These are phyloP conservation scores for Guadua angustifolia DNA, from an alignment of 176 grass and related monocot genomes.

Conservation along the genomic window DNA sequence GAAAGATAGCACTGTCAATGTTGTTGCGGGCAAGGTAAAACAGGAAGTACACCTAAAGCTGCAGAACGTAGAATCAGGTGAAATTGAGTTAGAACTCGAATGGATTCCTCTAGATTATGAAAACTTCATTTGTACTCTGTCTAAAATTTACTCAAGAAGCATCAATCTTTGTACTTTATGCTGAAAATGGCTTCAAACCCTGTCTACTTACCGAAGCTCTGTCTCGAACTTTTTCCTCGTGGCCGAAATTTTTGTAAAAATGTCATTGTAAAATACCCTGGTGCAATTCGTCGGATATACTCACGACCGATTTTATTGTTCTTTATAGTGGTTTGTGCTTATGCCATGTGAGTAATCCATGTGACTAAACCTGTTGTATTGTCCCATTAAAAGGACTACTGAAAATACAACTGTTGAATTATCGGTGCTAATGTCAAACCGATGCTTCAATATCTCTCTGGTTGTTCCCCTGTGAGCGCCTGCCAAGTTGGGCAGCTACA, in stretches of 20 bases:
- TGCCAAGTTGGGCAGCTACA: neutral
- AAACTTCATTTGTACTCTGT: neutral
- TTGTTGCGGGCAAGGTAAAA: constrained; percentile 73
- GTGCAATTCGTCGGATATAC: constrained; percentile 36
- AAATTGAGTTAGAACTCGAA: constrained; percentile 86
- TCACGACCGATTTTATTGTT: constrained; percentile 1
- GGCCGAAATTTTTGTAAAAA: constrained; percentile 39
- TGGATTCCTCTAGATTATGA: constrained; percentile 75
- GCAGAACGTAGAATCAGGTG: constrained; percentile 94
- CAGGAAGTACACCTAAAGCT: constrained; percentile 87
- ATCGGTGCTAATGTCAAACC: neutral
- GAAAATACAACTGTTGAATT: neutral
- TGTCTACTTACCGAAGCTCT: neutral
- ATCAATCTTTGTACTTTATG: constrained; percentile 25
- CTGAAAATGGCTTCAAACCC: constrained; percentile 35
- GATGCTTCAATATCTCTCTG: neutral
- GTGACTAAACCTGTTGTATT: constrained; percentile 32
- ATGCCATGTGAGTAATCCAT: constrained; percentile 2
- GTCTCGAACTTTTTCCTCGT: constrained; percentile 6
- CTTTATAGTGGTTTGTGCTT: neutral
- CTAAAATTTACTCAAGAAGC: constrained; percentile 21
- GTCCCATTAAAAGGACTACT: neutral
- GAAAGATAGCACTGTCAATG: constrained; percentile 84
- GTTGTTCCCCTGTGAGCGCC: neutral
- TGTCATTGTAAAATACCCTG: constrained; percentile 55